Evolutionary conservation across 2,329 filamentous ascomycete species (phyloP).

Genomic region (Aspergillus sp.): DNA sequence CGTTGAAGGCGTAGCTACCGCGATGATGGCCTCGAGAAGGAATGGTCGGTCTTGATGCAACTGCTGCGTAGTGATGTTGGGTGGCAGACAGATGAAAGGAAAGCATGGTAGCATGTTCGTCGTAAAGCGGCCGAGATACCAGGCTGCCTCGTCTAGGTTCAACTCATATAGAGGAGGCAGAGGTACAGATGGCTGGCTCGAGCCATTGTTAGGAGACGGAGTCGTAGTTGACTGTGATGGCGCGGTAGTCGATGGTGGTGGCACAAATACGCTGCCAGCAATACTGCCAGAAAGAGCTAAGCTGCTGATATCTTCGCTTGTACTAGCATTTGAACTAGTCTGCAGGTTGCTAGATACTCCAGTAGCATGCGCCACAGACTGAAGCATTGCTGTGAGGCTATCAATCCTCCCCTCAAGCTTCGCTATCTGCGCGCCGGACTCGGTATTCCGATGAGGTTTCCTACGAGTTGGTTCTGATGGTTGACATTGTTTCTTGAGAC

Average conservation of each 20-base stretch:
- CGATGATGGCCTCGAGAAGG: not conserved
- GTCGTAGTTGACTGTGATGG: not conserved
- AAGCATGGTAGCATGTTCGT: not conserved
- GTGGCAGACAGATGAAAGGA: not conserved
- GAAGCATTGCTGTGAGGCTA: not conserved
- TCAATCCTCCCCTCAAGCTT: not conserved
- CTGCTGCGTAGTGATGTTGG: not conserved
- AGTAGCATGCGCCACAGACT: not conserved
- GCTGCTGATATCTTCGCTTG: not conserved
- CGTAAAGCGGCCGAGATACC: not conserved
- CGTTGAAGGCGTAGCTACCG: not conserved
- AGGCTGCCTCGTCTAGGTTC: not conserved
- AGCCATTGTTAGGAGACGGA: not conserved
- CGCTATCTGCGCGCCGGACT: not conserved
- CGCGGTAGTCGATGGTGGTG: not conserved
- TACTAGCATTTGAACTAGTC: not conserved
- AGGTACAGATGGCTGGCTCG: not conserved
- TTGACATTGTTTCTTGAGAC: slow-evolving; percentile 1
- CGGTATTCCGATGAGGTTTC: not conserved
- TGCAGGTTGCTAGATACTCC: not conserved
- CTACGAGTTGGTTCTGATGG: not conserved
- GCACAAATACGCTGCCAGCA: not conserved
- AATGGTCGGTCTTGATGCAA: not conserved
- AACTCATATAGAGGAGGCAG: not conserved
- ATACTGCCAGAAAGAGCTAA: too few relatives aligned